A percentile compares a stretch with the other conserved stretches of the same genome.
These are phyloP conservation scores for Emiliania huxleyi DNA, from an alignment of 78 protist genomes.

Conservation along the genomic window DNA sequence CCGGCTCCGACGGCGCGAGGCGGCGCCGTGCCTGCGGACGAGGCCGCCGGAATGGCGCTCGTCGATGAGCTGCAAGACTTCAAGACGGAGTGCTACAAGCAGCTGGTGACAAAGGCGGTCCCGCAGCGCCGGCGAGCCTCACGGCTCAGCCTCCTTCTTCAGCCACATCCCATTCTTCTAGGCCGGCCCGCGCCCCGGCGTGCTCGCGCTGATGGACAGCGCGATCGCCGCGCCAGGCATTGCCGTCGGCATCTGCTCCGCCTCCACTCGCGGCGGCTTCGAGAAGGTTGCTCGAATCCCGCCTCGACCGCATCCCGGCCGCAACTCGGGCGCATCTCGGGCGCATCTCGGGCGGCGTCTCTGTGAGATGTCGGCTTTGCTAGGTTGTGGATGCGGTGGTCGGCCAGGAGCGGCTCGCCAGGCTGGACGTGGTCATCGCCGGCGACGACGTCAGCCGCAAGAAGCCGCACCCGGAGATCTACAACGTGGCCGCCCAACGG, in stretches of 20 bases:
- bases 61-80: background rate
- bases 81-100: constrained; percentile 7
- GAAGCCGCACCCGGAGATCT: constrained; percentile 37
- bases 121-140: too few species aligned
- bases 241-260: constrained; percentile 34
- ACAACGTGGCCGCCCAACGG: background rate
- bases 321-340: too few species aligned
- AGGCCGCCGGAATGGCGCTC: background rate
- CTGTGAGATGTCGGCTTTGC: too few species aligned
- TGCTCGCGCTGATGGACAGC: constrained; percentile 25
- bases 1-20: too few species aligned
- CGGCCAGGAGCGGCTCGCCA: background rate
- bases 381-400: constrained; percentile 16
- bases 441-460: constrained; percentile 26
- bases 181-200: constrained; percentile 16
- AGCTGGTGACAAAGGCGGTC: background rate
- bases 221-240: constrained; percentile 16
- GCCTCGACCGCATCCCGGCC: too few species aligned
- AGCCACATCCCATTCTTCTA: too few species aligned
- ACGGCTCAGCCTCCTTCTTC: too few species aligned
- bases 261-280: constrained; percentile 12
- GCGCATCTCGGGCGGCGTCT: too few species aligned
- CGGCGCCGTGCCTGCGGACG: too few species aligned
- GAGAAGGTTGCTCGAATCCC: too few species aligned
- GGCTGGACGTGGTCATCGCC: constrained; percentile 24